These are phyloP conservation scores for Borovskyia barvae DNA, from an alignment of 208 protist species.

Conservation along the genomic window DNA sequence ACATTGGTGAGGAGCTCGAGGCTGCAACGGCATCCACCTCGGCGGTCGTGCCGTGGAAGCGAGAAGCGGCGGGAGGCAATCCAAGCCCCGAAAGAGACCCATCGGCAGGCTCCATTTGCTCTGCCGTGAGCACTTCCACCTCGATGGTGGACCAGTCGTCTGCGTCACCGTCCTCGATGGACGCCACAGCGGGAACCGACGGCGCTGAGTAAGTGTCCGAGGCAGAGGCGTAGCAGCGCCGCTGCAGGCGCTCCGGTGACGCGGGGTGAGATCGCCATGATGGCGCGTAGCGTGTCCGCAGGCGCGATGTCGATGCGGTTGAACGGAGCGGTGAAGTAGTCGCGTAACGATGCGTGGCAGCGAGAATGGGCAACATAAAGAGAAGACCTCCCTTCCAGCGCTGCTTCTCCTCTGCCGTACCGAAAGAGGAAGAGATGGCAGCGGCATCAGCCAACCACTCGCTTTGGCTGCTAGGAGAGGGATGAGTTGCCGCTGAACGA, in stretches of 20 bases:
- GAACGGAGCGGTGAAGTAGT: neutral
- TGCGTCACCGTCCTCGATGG: neutral
- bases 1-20: no score
- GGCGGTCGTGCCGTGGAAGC: no score
- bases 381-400: no score
- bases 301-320: neutral
- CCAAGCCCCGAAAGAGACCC: no score
- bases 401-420: no score
- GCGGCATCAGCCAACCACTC: no score
- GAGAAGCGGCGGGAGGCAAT: neutral
- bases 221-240: neutral
- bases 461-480: no score
- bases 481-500: no score
- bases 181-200: neutral
- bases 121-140: slow-evolving; percentile 22
- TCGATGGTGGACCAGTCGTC: slow-evolving; percentile 28
- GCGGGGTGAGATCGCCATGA: neutral
- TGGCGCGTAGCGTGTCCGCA: no score
- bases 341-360: neutral
- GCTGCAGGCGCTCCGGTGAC: neutral
- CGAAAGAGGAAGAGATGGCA: no score
- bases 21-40: no score
- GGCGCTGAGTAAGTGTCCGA: neutral
- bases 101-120: neutral
- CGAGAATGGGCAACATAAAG: no score